A percentile compares a stretch with the other conserved stretches of the same genome.
These are phyloP conservation scores for Lycium barbarum DNA, from an alignment of 257 asterid genomes.

Conservation along the genomic window DNA sequence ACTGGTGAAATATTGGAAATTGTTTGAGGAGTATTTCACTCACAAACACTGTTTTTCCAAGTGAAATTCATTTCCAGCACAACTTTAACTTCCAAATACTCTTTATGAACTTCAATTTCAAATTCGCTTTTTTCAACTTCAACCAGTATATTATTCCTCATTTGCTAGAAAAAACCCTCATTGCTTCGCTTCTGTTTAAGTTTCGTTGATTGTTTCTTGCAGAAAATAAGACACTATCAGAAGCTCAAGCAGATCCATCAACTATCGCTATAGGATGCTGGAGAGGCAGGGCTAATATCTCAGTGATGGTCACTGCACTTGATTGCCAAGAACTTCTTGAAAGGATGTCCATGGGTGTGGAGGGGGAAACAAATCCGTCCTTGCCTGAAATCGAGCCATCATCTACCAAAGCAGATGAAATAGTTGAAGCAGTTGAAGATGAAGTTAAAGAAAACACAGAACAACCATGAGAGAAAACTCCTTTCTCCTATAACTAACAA, in stretches of 20 bases:
- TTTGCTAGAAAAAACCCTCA: not conserved
- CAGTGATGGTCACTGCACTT: constrained; percentile 81
- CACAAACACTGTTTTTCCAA: too few relatives aligned
- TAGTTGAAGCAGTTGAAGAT: constrained; percentile 28
- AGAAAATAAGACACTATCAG: constrained; percentile 52
- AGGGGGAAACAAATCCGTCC: constrained; percentile 31
- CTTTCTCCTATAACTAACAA: not conserved
- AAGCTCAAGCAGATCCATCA: constrained; percentile 52
- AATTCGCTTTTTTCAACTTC: not conserved
- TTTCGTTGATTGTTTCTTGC: constrained; percentile 35
- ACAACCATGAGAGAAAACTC: constrained; percentile 13
- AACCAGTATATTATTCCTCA: not conserved
- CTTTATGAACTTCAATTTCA: not conserved
- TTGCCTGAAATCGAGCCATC: constrained; percentile 30
- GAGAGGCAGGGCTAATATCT: constrained; percentile 75
- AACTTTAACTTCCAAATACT: not conserved
- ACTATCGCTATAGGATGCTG: constrained; percentile 89
- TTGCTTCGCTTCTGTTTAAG: not conserved
- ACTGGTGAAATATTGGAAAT: not conserved
- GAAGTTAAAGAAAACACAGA: constrained; percentile 38
- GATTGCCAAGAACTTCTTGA: constrained; percentile 87
- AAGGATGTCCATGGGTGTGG: constrained; percentile 57
- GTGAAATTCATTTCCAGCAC: not conserved
- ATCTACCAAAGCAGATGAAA: constrained; percentile 40
- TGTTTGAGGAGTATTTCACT: too few relatives aligned